Conservation (phyloP, 2,329 filamentous ascomycete genomes). For the Plectosphaerella sp. region DNA sequence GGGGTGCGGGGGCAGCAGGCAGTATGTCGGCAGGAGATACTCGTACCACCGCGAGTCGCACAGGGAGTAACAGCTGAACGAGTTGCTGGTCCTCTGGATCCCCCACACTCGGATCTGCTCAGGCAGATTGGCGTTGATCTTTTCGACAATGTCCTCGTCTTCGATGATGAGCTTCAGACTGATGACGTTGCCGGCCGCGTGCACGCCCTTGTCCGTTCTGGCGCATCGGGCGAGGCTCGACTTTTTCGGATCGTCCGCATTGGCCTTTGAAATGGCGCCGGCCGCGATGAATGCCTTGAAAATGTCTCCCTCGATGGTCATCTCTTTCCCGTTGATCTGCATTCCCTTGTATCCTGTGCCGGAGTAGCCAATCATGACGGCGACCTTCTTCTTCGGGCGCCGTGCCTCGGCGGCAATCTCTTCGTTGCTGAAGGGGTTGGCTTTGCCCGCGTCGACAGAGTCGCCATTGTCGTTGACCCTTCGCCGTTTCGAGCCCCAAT, state of each 20-base stretch:
- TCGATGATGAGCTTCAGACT: conserved; percentile 95
- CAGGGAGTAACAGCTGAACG: conserved; percentile 90
- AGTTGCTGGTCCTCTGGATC: conserved; percentile 80
- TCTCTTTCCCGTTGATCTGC: conserved; percentile 79
- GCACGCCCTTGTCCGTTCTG: conserved; percentile 94
- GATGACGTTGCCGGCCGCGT: conserved; percentile 92
- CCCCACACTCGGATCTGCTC: conserved; percentile 95
- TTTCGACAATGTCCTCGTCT: conserved; percentile 79
- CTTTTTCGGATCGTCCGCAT: conserved; percentile 95
- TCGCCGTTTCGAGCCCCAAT: conserved; percentile 35
- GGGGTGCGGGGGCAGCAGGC: conserved; percentile 87
- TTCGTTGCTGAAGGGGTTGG: conserved; percentile 59
- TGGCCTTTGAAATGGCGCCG: conserved; percentile 92
- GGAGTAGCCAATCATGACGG: conserved; percentile 91
- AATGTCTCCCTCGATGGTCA: conserved; percentile 93
- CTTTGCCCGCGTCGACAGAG: conserved; percentile 19
- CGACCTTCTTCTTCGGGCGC: conserved; percentile 91
- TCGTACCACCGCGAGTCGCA: conserved; percentile 97
- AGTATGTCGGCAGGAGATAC: conserved; percentile 91
- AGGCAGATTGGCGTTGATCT: conserved; percentile 82
- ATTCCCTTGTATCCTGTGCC: conserved; percentile 97
- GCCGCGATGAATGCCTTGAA: conserved; percentile 89
- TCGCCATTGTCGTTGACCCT: conserved; percentile 32
- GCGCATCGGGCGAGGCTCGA: conserved; percentile 91
- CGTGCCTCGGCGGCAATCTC: conserved; percentile 86